phyloP scores from a whole-genome alignment of 2,329 filamentous ascomycete genomes.

The Trichoderma afroharzianum region DNA sequence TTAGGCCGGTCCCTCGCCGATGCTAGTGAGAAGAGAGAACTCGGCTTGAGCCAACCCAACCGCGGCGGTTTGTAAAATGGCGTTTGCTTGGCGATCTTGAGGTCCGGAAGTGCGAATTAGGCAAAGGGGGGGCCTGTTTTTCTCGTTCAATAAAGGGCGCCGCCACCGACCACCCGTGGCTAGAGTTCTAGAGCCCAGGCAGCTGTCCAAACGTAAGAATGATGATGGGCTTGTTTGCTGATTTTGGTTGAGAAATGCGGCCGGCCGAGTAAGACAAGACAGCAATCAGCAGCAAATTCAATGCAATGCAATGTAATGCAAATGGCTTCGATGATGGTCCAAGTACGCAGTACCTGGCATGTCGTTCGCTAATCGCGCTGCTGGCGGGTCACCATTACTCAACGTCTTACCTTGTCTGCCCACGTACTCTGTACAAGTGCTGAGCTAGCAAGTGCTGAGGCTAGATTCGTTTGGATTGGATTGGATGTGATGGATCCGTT shows the following conservation, averaged over 20 bases:
- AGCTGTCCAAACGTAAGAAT: neutral
- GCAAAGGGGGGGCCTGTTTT: neutral
- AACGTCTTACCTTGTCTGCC: neutral
- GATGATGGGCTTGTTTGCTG: neutral
- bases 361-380: conserved; percentile 1
- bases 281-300: neutral
- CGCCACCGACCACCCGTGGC: neutral
- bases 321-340: neutral
- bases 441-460: neutral
- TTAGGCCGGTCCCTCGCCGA: conserved; percentile 16
- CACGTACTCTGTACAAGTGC: neutral
- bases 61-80: conserved; percentile 11
- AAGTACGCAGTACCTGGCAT: neutral
- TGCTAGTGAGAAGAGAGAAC: neutral
- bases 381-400: neutral
- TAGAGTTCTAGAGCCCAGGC: neutral
- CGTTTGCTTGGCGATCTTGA: conserved; percentile 14
- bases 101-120: neutral
- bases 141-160: neutral
- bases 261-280: neutral
- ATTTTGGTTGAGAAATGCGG: neutral
- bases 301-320: neutral
- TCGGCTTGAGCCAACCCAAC: conserved; percentile 4
- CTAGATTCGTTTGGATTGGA: neutral
- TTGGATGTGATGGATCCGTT: neutral